A percentile compares a stretch with the other conserved stretches of the same genome.
phyloP scores from a whole-genome alignment of 768 basidiomycete genomes.

The Suillus ampliporus region DNA sequence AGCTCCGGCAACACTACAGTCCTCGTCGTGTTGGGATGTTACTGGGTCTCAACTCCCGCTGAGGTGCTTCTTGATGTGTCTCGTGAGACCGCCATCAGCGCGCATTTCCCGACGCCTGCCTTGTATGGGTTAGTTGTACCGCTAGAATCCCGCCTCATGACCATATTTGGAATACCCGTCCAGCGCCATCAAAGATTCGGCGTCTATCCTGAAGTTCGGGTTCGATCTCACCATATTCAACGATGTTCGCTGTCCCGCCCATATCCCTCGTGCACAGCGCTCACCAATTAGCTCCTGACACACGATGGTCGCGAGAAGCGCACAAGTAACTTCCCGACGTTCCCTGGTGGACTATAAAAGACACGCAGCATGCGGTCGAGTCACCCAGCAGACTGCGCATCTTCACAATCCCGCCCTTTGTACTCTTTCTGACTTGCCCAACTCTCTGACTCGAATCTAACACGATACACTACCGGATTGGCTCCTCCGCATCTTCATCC shows the following conservation, averaged over 20 bases:
- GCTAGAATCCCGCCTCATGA: constrained; percentile 20
- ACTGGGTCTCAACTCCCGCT: background rate
- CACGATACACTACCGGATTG: constrained; percentile 23
- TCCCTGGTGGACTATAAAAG: constrained; percentile 33
- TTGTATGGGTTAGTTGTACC: constrained; percentile 19
- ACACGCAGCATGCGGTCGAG: constrained; percentile 20
- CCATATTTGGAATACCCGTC: constrained; percentile 25
- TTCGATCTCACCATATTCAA: constrained; percentile 22
- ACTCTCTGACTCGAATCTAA: constrained; percentile 10
- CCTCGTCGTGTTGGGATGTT: too few species aligned
- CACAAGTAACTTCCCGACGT: constrained; percentile 27
- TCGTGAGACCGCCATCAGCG: constrained; percentile 23
- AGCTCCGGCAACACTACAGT: too few species aligned
- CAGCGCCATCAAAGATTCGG: constrained; percentile 14
- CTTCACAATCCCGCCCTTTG: constrained; percentile 5
- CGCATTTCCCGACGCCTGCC: constrained; percentile 27
- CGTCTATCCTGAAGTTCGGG: constrained; percentile 5
- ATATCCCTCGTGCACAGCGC: constrained; percentile 10
- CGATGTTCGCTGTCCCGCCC: constrained; percentile 37
- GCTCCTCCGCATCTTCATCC: constrained; percentile 13
- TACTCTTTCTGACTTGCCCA: background rate
- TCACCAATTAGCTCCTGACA: background rate
- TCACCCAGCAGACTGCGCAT: constrained; percentile 25
- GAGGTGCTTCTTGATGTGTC: constrained; percentile 13
- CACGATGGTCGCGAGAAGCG: constrained; percentile 1